phyloP scores from a whole-genome alignment of 2,329 filamentous ascomycete genomes.

The Dactylellina parvicollis region DNA sequence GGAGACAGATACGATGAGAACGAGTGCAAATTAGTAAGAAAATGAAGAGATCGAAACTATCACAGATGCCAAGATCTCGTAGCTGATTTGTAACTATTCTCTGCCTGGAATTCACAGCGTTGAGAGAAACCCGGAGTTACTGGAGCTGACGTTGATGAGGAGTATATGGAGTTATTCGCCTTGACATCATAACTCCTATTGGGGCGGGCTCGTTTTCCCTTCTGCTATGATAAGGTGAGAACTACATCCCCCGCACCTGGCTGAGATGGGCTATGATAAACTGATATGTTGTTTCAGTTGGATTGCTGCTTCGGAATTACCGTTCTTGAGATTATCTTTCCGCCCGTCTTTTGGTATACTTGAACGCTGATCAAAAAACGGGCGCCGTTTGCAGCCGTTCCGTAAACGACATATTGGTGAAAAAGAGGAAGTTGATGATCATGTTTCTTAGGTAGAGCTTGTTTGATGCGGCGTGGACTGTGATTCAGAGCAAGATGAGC shows the following conservation, averaged over 20 bases:
- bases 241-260: not conserved
- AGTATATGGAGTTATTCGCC: conserved; percentile 34
- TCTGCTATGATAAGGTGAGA: not conserved
- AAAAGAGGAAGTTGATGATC: too few species aligned
- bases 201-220: too few species aligned
- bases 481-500: not conserved
- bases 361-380: too few species aligned
- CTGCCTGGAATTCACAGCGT: not conserved
- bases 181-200: too few species aligned
- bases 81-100: not conserved
- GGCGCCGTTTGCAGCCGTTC: too few species aligned
- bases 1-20: conserved; percentile 23
- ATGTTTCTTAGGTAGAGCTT: too few species aligned
- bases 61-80: not conserved
- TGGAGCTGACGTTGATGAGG: not conserved
- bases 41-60: not conserved
- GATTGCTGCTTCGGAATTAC: not conserved
- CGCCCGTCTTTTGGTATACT: not conserved
- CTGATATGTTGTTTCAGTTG: not conserved
- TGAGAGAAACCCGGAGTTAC: not conserved
- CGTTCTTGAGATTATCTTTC: not conserved
- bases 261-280: not conserved
- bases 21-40: conserved; percentile 39
- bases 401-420: too few species aligned
- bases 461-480: too few species aligned